phyloP scores from a whole-genome alignment of 2,329 filamentous ascomycete species.

The Epichloe bromicola region DNA sequence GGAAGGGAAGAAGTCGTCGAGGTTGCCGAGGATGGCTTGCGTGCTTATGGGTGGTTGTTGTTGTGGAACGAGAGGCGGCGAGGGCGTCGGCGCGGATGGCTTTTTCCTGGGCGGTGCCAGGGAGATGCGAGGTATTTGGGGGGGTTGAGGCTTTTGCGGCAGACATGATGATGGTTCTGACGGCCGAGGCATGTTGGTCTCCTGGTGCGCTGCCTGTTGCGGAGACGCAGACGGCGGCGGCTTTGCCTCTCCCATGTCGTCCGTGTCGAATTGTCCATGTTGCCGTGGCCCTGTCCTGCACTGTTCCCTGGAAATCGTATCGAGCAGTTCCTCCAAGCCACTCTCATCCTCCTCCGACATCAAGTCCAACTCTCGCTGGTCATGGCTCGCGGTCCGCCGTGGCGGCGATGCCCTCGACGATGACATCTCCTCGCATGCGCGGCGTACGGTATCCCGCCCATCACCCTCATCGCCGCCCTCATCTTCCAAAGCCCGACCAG shows the following conservation, averaged over 20 bases:
- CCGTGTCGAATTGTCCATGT: too few relatives aligned
- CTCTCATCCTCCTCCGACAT: conserved; percentile 14
- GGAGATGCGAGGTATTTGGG: neutral
- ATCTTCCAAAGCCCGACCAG: neutral
- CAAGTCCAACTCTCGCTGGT: conserved; percentile 8
- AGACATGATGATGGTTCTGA: neutral
- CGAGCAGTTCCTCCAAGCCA: conserved; percentile 11
- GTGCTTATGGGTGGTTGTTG: conserved; percentile 30
- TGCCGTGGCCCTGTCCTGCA: conserved; percentile 6
- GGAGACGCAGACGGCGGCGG: neutral
- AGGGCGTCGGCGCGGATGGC: neutral
- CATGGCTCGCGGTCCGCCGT: neutral
- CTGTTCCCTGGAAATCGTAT: conserved; percentile 6
- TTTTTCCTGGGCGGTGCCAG: neutral
- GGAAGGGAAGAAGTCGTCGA: conserved; percentile 43
- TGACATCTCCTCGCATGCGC: neutral
- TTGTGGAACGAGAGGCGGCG: conserved; percentile 8
- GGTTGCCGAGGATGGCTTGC: conserved; percentile 37
- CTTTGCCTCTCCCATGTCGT: neutral
- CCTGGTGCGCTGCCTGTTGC: neutral
- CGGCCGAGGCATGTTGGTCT: neutral
- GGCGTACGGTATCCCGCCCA: too few relatives aligned
- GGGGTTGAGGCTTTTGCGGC: neutral
- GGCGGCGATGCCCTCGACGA: neutral
- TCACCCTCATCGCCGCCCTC: neutral